Base-by-base conservation (phyloP, 805 yeast species). In the Suhomyces vadensis region DNA sequence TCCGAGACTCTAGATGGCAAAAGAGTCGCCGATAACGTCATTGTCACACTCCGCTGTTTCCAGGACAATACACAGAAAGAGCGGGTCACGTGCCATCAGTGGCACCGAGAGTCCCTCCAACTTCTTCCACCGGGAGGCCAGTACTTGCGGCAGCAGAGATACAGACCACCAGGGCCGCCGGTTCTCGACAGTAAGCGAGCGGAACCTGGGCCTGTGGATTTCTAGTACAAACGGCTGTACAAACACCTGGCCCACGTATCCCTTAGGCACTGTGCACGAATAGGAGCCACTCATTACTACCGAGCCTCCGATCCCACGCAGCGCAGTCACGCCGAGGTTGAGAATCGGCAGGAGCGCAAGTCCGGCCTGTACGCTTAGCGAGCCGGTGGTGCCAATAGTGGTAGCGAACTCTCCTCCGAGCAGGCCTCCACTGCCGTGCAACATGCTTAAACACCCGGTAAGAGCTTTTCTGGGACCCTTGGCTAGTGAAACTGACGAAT, bases 211-310 rank as follows among this genome's bases (percentile, higher is more conserved):
- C 13, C 49, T 43, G 3, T 29, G 36, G 25, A 55, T 26, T 31
- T 47, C 48, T 5, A 43, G 17, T 31, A 47, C 48, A n/a, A 42
- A 46, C 5, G 60, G 57, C 36, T 47, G 57, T 24, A 56, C 26
- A 40, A 54, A 52, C 23, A 55, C 44, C 47, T 58, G 61, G 11
- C 62, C 64, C 2, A 52, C 47, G n/a, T 41, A 13, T 7, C 59
- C 59, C 10, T 50, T 46, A 0, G 48, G 45, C 16, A 58, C 46
- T 6, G 33, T 37, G 33, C 64, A 60, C 6, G 43, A 31, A 33
- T 52, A 60, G 2, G 52, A 13, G 1, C 44, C 53, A 6, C 43
- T 21, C 2, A 55, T 20, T 6, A 54, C 35, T 11, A 44, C 27
- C 10, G 51, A 21, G 9, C 8, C 21, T 1, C 20, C 33, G 9